phyloP scores from a whole-genome alignment of 257 asterid species.

The Ajuga chamaepitys region DNA sequence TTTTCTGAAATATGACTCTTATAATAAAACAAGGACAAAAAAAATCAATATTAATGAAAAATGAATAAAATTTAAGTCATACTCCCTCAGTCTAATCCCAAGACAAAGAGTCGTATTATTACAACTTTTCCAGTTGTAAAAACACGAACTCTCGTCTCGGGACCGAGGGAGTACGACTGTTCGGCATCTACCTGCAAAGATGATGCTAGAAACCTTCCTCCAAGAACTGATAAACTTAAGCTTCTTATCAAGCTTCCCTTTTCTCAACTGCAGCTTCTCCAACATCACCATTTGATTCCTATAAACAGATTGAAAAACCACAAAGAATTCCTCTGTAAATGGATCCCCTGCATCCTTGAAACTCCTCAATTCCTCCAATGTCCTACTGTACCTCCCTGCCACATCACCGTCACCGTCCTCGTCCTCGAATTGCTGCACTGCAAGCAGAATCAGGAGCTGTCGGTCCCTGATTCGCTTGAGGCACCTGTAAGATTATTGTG shows the following conservation, averaged over 20 bases:
- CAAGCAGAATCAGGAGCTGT: constrained; percentile 54
- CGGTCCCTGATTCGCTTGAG: constrained; percentile 56
- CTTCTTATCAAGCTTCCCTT: constrained; percentile 66
- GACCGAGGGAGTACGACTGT: too few relatives aligned
- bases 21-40: too few relatives aligned
- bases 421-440: constrained; percentile 54
- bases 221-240: constrained; percentile 46
- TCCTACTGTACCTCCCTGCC: constrained; percentile 25
- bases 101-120: too few relatives aligned
- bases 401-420: constrained; percentile 28
- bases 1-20: too few relatives aligned
- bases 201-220: constrained; percentile 68
- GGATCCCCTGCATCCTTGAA: constrained; percentile 74
- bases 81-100: too few relatives aligned
- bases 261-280: constrained; percentile 52
- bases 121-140: too few relatives aligned
- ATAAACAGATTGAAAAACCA: constrained; percentile 48
- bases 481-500: too few relatives aligned
- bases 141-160: too few relatives aligned
- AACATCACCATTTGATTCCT: constrained; percentile 63
- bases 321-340: constrained; percentile 66
- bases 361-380: constrained; percentile 55
- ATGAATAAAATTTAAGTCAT: too few relatives aligned
- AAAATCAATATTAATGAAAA: too few relatives aligned
- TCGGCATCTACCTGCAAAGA: constrained; percentile 32